Conservation (phyloP, 148 eudicot species). For the Camellia japonica region DNA sequence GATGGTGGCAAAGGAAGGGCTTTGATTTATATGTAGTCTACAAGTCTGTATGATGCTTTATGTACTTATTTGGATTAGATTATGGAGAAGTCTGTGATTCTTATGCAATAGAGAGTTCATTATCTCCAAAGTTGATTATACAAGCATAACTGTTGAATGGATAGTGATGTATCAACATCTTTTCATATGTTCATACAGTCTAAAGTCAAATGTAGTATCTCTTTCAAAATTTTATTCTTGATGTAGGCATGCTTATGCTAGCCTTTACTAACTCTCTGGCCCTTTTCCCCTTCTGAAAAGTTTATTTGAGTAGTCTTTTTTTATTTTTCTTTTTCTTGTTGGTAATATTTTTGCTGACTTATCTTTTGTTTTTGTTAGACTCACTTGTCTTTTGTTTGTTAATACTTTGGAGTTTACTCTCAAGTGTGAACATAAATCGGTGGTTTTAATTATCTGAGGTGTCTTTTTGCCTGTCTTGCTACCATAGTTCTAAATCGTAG, state of each 20-base stretch:
- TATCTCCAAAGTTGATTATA: not conserved
- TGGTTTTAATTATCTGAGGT: not conserved
- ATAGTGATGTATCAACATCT: not conserved
- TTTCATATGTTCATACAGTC: not conserved
- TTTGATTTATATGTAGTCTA: not conserved
- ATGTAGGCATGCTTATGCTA: not conserved
- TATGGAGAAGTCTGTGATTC: not conserved
- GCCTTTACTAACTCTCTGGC: not conserved
- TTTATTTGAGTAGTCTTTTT: too few relatives aligned
- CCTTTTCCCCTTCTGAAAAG: not conserved
- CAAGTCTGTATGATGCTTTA: not conserved
- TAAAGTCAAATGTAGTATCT: not conserved
- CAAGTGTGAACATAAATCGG: not conserved
- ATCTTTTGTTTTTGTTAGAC: not conserved
- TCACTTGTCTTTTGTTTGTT: too few relatives aligned
- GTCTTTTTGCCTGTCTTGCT: not conserved
- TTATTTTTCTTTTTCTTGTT: too few relatives aligned
- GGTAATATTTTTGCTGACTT: not conserved
- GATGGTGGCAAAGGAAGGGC: not conserved
- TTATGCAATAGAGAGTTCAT: not conserved
- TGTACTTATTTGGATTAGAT: not conserved
- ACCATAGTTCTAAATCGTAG: too few relatives aligned
- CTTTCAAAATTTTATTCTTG: not conserved
- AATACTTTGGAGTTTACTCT: not conserved
- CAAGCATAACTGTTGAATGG: not conserved